phyloP scores from a whole-genome alignment of 371 early-diverging fungal genomes.

The Mucor ambiguus region DNA sequence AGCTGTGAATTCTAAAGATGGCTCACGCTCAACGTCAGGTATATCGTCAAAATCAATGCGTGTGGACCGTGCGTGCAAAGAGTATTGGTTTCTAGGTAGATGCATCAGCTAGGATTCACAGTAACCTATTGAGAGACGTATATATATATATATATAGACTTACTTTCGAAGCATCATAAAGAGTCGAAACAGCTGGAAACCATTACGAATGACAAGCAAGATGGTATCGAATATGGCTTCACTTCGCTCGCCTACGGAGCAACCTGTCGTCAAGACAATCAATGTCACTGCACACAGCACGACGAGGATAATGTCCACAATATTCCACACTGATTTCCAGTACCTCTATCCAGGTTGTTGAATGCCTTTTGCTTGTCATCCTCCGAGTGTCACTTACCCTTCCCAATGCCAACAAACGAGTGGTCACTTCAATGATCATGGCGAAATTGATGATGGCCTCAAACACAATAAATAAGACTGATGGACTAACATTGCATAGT shows the following conservation, averaged over 20 bases:
- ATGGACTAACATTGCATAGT: slow-evolving; percentile 33
- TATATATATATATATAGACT: slow-evolving; percentile 14
- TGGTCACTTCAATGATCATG: slow-evolving; percentile 75
- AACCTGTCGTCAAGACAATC: slow-evolving; percentile 66
- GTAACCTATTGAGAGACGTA: neutral
- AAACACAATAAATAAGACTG: slow-evolving; percentile 56
- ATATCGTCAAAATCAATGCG: slow-evolving; percentile 50
- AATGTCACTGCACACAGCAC: slow-evolving; percentile 69
- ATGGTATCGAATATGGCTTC: slow-evolving; percentile 76
- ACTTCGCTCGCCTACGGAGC: slow-evolving; percentile 55
- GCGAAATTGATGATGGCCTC: slow-evolving; percentile 74
- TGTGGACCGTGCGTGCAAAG: slow-evolving; percentile 43
- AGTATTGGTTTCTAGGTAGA: slow-evolving; percentile 46
- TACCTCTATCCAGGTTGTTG: slow-evolving; percentile 48
- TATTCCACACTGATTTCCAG: slow-evolving; percentile 77
- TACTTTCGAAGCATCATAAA: slow-evolving; percentile 75
- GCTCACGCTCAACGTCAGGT: slow-evolving; percentile 31
- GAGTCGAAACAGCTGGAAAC: slow-evolving; percentile 68
- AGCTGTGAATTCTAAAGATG: slow-evolving; percentile 43
- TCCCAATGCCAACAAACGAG: slow-evolving; percentile 70
- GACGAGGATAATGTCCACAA: slow-evolving; percentile 71
- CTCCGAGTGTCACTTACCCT: slow-evolving; percentile 44
- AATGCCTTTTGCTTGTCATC: neutral
- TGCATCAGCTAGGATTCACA: neutral
- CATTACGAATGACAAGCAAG: slow-evolving; percentile 72